phyloP scores from a whole-genome alignment of 2,329 filamentous ascomycete species.

The Colletotrichum sp. region DNA sequence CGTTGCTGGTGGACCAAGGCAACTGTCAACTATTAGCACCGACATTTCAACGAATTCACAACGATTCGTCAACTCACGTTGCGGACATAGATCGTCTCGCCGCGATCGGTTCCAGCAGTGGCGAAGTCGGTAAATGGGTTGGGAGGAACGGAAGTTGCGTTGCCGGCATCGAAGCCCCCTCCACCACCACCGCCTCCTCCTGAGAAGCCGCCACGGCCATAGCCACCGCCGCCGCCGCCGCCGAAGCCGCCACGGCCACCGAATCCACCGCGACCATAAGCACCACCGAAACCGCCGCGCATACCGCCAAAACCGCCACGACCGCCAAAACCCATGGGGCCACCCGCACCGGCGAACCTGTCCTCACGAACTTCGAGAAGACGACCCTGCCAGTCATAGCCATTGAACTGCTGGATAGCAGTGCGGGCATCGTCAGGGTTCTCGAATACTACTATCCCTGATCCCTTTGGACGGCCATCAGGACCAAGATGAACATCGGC shows the following conservation, averaged over 20 bases:
- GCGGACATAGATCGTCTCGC: slow-evolving; percentile 89
- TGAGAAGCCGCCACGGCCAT: slow-evolving; percentile 40
- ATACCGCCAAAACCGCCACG: slow-evolving; percentile 65
- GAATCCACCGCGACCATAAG: slow-evolving; percentile 49
- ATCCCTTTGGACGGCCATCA: slow-evolving; percentile 93
- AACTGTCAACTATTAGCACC: slow-evolving; percentile 60
- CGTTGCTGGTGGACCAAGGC: slow-evolving; percentile 98
- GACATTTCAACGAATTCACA: neutral
- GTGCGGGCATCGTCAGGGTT: slow-evolving; percentile 92
- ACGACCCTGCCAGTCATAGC: slow-evolving; percentile 97
- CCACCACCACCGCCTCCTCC: slow-evolving; percentile 39
- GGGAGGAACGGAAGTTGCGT: slow-evolving; percentile 61
- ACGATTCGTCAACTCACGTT: slow-evolving; percentile 71
- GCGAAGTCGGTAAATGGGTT: slow-evolving; percentile 96
- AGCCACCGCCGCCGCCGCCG: slow-evolving; percentile 48
- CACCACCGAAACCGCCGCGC: slow-evolving; percentile 64
- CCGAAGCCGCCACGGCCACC: slow-evolving; percentile 49
- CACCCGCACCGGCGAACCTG: slow-evolving; percentile 76
- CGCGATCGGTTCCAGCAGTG: slow-evolving; percentile 82
- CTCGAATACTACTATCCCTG: slow-evolving; percentile 96
- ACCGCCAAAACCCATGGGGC: slow-evolving; percentile 56
- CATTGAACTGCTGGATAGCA: slow-evolving; percentile 97
- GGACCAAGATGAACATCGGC: slow-evolving; percentile 93
- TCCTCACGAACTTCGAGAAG: slow-evolving; percentile 95
- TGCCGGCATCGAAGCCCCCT: slow-evolving; percentile 53